Evolutionary conservation across 129 eudicot species (phyloP).

Genomic region (Flaveria robusta): DNA sequence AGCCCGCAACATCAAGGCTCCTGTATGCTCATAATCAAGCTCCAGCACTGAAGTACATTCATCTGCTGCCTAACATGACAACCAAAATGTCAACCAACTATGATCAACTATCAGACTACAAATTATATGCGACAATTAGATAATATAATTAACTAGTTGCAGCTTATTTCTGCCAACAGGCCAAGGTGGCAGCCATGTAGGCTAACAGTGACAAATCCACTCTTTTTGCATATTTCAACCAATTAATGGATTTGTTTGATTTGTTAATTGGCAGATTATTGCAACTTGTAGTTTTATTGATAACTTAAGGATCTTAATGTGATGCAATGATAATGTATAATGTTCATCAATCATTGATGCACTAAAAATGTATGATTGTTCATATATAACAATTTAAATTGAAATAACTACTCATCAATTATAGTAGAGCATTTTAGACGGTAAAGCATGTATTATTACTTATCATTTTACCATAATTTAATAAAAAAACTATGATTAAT

Average conservation of each 20-base stretch:
- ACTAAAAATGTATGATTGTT: neutral
- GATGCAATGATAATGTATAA: neutral
- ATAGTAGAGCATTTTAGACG: neutral
- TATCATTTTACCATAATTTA: neutral
- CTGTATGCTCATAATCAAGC: slow-evolving; percentile 91
- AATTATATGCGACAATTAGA: neutral
- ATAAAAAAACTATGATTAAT: neutral
- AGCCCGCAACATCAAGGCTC: slow-evolving; percentile 97
- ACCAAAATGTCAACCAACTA: slow-evolving; percentile 20
- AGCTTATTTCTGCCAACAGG: neutral
- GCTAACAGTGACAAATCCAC: neutral
- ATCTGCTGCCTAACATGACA: slow-evolving; percentile 66
- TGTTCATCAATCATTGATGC: slow-evolving; percentile 15
- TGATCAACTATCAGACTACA: neutral
- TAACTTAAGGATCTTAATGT: slow-evolving; percentile 4
- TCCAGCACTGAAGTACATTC: slow-evolving; percentile 96
- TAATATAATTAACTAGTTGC: neutral
- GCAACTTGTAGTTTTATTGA: slow-evolving; percentile 5
- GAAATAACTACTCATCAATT: neutral
- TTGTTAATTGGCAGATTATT: neutral
- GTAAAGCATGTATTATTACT: slow-evolving; percentile 18
- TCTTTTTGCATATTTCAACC: neutral
- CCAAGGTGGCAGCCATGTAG: neutral
- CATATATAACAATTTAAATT: slow-evolving; percentile 4
- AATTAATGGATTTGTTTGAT: neutral